Percentiles rank a stretch among this genome's conserved stretches.
Conservation (phyloP, 2,329 filamentous ascomycete genomes). For the Septoria linicola region DNA sequence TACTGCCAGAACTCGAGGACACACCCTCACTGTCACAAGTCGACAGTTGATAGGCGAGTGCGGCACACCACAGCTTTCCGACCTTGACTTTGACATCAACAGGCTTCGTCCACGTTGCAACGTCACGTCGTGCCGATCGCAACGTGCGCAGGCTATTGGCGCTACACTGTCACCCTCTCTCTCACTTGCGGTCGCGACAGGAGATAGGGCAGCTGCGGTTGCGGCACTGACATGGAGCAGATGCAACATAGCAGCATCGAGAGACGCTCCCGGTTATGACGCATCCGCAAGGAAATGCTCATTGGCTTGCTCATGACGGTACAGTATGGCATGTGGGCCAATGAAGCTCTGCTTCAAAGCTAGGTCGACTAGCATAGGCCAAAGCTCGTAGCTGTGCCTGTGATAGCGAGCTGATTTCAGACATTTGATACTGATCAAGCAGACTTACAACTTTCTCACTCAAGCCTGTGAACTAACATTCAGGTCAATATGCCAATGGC, state of each 20-base stretch:
- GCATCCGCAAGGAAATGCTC: slow-evolving; percentile 8
- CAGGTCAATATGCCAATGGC: slow-evolving; percentile 42
- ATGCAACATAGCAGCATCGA: slow-evolving; percentile 17
- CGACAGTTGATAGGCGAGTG: background rate
- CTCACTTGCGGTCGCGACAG: slow-evolving; percentile 7
- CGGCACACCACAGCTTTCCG: no score
- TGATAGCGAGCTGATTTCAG: no score
- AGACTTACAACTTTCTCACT: background rate
- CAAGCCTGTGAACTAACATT: background rate
- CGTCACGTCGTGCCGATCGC: slow-evolving; percentile 9
- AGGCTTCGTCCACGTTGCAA: slow-evolving; percentile 12
- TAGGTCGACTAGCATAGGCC: background rate
- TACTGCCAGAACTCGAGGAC: background rate
- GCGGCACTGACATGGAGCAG: slow-evolving; percentile 10
- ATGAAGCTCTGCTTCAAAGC: background rate
- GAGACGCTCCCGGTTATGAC: slow-evolving; percentile 15
- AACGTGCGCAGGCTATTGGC: slow-evolving; percentile 23
- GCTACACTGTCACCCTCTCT: background rate
- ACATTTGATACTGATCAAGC: no score
- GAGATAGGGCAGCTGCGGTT: slow-evolving; percentile 12
- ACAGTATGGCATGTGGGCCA: background rate
- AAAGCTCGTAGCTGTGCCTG: background rate
- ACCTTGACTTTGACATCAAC: background rate
- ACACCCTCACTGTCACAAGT: slow-evolving; percentile 1
- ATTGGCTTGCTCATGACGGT: background rate